phyloP scores from a whole-genome alignment of 1,284 basidiomycete species.

The Wolfiporia cocos region DNA sequence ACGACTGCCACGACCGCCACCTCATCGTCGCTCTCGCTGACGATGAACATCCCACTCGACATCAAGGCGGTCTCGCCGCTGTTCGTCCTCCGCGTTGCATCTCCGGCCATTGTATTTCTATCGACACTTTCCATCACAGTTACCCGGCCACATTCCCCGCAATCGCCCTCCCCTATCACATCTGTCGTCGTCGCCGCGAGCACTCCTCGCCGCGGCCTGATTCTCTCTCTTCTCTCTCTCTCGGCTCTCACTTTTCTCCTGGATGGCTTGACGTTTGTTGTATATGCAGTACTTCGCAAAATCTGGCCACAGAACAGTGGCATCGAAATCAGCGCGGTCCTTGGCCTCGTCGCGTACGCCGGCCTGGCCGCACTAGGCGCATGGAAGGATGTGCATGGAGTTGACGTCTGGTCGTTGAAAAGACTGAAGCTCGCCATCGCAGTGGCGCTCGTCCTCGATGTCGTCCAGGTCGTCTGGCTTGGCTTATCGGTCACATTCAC shows the following conservation, averaged over 20 bases:
- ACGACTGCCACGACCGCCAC: slow-evolving; percentile 26
- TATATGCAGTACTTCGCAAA: slow-evolving; percentile 57
- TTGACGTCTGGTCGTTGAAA: slow-evolving; percentile 61
- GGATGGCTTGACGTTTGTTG: slow-evolving; percentile 69
- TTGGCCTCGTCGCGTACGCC: slow-evolving; percentile 62
- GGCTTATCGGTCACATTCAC: slow-evolving; percentile 32
- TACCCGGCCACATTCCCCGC: slow-evolving; percentile 38
- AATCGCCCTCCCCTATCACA: slow-evolving; percentile 59
- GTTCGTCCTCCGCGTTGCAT: slow-evolving; percentile 53
- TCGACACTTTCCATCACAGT: slow-evolving; percentile 53
- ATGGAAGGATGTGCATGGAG: slow-evolving; percentile 70
- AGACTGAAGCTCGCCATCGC: slow-evolving; percentile 50
- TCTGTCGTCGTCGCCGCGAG: slow-evolving; percentile 67
- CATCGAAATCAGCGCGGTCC: slow-evolving; percentile 60
- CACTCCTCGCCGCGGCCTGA: slow-evolving; percentile 65
- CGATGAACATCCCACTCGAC: slow-evolving; percentile 15
- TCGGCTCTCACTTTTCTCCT: slow-evolving; percentile 81
- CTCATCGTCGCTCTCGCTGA: slow-evolving; percentile 24
- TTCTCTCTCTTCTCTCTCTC: slow-evolving; percentile 63
- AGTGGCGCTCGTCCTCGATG: slow-evolving; percentile 50
- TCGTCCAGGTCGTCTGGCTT: slow-evolving; percentile 50
- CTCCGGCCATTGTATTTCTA: slow-evolving; percentile 57
- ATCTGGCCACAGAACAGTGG: slow-evolving; percentile 60
- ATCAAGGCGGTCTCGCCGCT: slow-evolving; percentile 28
- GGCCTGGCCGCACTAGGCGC: slow-evolving; percentile 66